Evolutionary conservation across 176 grass and related monocot species (phyloP), one percentile per base, ranked within the genome.

Genomic region (Avena atlantica): DNA sequence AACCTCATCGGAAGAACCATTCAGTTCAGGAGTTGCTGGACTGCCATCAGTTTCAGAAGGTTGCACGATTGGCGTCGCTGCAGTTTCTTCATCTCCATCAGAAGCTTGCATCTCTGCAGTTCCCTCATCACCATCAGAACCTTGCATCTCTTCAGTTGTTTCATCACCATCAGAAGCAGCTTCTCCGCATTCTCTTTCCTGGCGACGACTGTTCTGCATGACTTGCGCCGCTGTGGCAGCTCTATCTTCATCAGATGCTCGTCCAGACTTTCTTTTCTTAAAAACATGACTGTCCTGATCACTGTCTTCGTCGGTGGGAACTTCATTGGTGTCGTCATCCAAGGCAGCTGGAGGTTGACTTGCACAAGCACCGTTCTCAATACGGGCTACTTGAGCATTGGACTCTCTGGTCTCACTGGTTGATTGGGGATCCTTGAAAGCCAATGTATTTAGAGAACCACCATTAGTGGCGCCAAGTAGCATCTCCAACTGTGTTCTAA

Each of bases 401-500:
- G 78, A 79, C 20, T 63, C 48, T 87, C 81, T 79, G n/a, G 24
- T 78, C 56, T 83, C 88, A 84, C 36, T 86, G 17, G 56, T 15
- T 56, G 47, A 57, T 13, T 81, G 88, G 31, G 78, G 36, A 69
- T 60, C 83, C 69, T 8, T 56, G 24, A 68, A 62, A 84, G 37
- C 63, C 50, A 40, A 52, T 36, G 19, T 37, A n/a, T 64, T 55
- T 49, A 70, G 47, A 69, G 76, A 82, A 55, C 27, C 71, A 72
- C 36, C 65, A 61, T 60, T 86, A 42, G 17, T 73, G 29, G 63
- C 14, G 9, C 34, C 8, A 79, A 90, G 37, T 64, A 98, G 79
- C 69, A 53, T 36, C 78, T 89, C 85, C 88, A 98, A 78, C 86
- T 95, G 91, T 82, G 82, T 82, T 69, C 76, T 87, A 78, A 88